phyloP scores from a whole-genome alignment of 371 early-diverging fungal species.

The Funneliformis caledonium region DNA sequence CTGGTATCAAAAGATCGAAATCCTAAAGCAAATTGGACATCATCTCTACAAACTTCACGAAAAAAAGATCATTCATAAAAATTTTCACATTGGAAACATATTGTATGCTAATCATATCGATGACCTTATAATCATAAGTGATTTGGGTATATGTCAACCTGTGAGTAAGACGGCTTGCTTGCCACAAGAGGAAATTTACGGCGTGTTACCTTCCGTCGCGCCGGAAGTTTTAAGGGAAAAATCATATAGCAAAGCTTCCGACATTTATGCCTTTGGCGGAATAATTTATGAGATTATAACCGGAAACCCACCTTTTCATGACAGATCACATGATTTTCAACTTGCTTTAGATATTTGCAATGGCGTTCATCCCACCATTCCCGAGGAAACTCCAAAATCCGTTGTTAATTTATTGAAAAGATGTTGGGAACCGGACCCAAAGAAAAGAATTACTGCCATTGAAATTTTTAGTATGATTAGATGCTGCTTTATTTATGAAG shows the following conservation, averaged over 20 bases:
- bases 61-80: conserved; percentile 12
- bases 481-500: neutral
- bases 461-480: conserved; percentile 10
- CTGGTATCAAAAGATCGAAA: neutral
- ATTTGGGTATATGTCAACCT: conserved; percentile 19
- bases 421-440: conserved; percentile 25
- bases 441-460: neutral
- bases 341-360: conserved; percentile 19
- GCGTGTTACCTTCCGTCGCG: conserved; percentile 13
- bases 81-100: conserved; percentile 16
- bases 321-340: conserved; percentile 24
- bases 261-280: conserved; percentile 25
- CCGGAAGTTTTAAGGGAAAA: conserved; percentile 17
- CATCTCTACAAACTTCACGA: neutral
- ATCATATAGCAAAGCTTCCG: neutral
- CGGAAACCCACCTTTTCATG: conserved; percentile 2
- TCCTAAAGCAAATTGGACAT: neutral
- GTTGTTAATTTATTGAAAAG: neutral
- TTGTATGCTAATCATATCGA: neutral
- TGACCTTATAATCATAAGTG: neutral
- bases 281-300: conserved; percentile 8
- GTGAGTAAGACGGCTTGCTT: neutral
- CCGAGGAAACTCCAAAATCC: neutral
- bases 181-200: neutral
- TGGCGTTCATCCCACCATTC: neutral